These are phyloP conservation scores for Austroboletus novae-zelandiae DNA, from an alignment of 1,284 basidiomycete species.

Conservation along the genomic window DNA sequence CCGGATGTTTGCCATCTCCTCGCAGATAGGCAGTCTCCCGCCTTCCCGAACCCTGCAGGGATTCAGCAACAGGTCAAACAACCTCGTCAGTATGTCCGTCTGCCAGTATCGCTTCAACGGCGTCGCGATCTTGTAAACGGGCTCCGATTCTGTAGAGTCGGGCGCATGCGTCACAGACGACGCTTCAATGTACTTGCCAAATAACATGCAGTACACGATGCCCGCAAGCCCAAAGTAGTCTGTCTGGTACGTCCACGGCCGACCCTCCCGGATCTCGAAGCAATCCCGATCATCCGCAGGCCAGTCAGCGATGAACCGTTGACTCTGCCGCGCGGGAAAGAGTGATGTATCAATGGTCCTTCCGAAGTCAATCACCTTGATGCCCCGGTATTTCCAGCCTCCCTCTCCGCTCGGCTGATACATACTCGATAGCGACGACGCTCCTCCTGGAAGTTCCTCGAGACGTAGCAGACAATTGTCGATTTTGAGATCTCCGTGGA, in stretches of 20 bases:
- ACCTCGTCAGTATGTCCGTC: conserved; percentile 75
- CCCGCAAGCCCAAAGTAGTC: conserved; percentile 96
- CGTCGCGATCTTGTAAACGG: conserved; percentile 65
- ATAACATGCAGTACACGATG: conserved; percentile 93
- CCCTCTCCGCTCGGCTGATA: conserved; percentile 77
- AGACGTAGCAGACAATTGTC: conserved; percentile 96
- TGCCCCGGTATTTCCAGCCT: conserved; percentile 87
- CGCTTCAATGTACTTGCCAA: conserved; percentile 90
- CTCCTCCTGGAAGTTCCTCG: conserved; percentile 74
- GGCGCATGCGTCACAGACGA: conserved; percentile 46
- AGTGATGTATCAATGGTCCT: conserved; percentile 84
- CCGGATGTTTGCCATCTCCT: conserved; percentile 65
- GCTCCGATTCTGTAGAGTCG: conserved; percentile 32
- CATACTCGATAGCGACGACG: conserved; percentile 66
- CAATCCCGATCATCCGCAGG: conserved; percentile 86
- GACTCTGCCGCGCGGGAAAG: conserved; percentile 62
- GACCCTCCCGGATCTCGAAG: conserved; percentile 79
- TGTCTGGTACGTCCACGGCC: conserved; percentile 90
- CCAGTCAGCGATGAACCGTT: conserved; percentile 90
- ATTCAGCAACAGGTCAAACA: conserved; percentile 90
- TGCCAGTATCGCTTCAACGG: conserved; percentile 97
- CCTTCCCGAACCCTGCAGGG: conserved; percentile 55
- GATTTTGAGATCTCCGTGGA: conserved; percentile 99
- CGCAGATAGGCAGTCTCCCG: conserved; percentile 65
- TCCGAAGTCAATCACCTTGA: conserved; percentile 96